Evolutionary conservation across 352 stramenopile genomes (phyloP).

Genomic region (Pythium volutum): DNA sequence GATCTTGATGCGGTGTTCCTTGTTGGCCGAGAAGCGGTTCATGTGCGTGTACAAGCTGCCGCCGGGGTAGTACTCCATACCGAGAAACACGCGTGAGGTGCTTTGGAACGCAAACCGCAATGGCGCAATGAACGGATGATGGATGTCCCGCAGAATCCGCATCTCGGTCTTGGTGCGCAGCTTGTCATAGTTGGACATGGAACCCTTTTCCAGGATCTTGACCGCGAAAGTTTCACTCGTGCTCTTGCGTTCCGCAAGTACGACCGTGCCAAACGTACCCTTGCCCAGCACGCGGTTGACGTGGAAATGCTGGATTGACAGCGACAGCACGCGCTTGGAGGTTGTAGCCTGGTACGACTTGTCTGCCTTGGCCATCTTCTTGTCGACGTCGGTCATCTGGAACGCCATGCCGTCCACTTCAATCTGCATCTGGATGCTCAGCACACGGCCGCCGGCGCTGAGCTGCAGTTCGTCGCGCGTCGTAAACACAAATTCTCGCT

Average conservation of each 20-base stretch:
- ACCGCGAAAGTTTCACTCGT: constrained; percentile 89
- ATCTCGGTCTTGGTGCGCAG: constrained; percentile 92
- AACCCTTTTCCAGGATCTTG: constrained; percentile 92
- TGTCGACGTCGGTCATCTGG: constrained; percentile 69
- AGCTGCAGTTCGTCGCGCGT: constrained; percentile 78
- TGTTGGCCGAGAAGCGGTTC: constrained; percentile 90
- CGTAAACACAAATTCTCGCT: constrained; percentile 80
- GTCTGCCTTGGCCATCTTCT: constrained; percentile 64
- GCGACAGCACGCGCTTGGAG: constrained; percentile 78
- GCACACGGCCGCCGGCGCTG: constrained; percentile 68
- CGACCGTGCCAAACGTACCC: constrained; percentile 93
- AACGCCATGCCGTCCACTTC: constrained; percentile 81
- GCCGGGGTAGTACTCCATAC: constrained; percentile 86
- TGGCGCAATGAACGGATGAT: constrained; percentile 92
- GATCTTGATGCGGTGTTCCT: constrained; percentile 87
- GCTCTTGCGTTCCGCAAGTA: constrained; percentile 80
- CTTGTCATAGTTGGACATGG: constrained; percentile 91
- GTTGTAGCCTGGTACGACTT: constrained; percentile 67
- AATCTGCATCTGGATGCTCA: constrained; percentile 83
- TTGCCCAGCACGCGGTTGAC: constrained; percentile 94
- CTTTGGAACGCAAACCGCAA: constrained; percentile 87
- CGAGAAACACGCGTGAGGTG: constrained; percentile 72
- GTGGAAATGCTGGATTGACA: constrained; percentile 93
- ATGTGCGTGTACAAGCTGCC: constrained; percentile 90
- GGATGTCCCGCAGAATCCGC: constrained; percentile 86